phyloP scores from a whole-genome alignment of 495 filamentous ascomycete species.

The Tuber aestivum region DNA sequence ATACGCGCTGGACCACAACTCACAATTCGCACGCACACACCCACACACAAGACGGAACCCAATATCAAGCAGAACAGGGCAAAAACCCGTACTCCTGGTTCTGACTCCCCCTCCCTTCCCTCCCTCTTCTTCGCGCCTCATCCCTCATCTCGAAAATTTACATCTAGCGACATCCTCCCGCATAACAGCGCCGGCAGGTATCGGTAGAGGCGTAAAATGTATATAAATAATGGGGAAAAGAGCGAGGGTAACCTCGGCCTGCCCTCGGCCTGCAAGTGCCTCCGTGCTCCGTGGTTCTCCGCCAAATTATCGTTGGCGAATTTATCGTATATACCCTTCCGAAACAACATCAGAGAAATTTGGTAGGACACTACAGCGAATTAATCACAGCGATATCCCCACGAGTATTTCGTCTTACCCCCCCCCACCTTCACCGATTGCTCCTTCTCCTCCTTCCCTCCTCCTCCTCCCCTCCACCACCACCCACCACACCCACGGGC shows the following conservation, averaged over 20 bases:
- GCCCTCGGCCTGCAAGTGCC: neutral
- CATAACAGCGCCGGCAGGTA: neutral
- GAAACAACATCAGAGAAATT: neutral
- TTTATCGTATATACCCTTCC: neutral
- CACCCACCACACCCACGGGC: neutral
- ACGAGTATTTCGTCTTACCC: neutral
- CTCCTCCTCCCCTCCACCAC: neutral
- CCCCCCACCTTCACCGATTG: no score
- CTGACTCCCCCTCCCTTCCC: neutral
- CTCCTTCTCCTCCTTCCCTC: neutral
- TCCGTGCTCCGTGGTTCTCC: neutral
- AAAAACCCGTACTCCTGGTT: neutral
- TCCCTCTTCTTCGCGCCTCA: neutral
- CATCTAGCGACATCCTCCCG: neutral
- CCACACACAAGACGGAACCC: neutral
- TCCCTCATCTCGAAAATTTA: neutral
- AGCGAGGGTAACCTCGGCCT: neutral
- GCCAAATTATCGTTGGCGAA: neutral
- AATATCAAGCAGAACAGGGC: neutral
- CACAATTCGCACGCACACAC: neutral
- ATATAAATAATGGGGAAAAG: neutral
- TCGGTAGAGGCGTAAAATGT: neutral
- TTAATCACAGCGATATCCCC: neutral
- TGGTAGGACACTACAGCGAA: neutral
- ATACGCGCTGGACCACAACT: neutral